Evolutionary conservation across 2,329 filamentous ascomycete species (phyloP), one percentile per base, ranked within the genome.

Genomic region (Talaromyces sp.): DNA sequence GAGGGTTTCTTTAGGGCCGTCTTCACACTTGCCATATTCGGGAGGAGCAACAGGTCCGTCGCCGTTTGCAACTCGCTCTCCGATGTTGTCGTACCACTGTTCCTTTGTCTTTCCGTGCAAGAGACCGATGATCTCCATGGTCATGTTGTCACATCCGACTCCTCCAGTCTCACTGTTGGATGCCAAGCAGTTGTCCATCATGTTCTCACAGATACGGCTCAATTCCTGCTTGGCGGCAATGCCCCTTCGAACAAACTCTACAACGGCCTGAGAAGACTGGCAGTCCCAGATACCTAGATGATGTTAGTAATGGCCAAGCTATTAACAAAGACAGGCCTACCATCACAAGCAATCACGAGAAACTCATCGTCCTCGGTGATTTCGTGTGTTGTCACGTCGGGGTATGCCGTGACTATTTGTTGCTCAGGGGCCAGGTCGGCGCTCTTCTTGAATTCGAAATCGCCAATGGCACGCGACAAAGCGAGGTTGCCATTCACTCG

Each of bases 391-490:
- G 92, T 91, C 52, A 99, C 92, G 74, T 99, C 95, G 25, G 95
- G 95, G 78, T 89, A 98, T 6, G 95, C 95, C 17, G 95, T 99
- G 51, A 99, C 95, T 67, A 99, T 98, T 78, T 99, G 95, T 74
- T 96, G 91, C 80, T 99, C 95, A n/a, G 95, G 95, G 3, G 93
- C 88, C 55, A 99, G 87, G 73, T 97, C 93, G 69, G 93, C 91
- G 76, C 92, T 96, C 85, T 98, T 98, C 85, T 99, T 99, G 85
- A 99, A 99, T 76, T 99, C 95, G 73, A 99, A 99, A 77, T 99
- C 95, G 69, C 95, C 95, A 77, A 99, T 97, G 70, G 95, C 95
- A 77, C 95, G 90, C 65, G 95, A 99, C 64, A 99, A 83, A 54
- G 95, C 95, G 53, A 99, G 86, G 77, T 99, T 99, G 75, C 95